Base-by-base conservation (phyloP, 768 basidiomycete genomes). In the Lactarius sanguifluus region DNA sequence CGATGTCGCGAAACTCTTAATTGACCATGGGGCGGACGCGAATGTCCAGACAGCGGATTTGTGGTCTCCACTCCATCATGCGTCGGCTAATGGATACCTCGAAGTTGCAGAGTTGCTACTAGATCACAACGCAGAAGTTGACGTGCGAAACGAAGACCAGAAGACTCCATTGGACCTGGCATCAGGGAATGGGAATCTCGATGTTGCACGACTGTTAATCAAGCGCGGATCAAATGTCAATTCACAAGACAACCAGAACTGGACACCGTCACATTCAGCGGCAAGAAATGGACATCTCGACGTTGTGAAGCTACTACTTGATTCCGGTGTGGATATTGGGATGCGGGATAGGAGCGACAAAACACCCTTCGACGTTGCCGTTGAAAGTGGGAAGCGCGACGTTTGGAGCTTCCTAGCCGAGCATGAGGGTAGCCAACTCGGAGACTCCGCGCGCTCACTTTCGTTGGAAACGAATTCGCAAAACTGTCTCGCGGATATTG, bases 201-300 rank as follows among this genome's bases (percentile, higher is more conserved):
- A 56, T 3, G 55, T 56, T n/a, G 30, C 30, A 5, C 55, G 55
- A 16, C 10, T 56, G 30, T n/a, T 56, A 56, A 34, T 56, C 55
- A n/a, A 34, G 18, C 2, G 10, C 20, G 55, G 30, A 9, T 30
- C 55, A n/a, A 34, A 56, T 56, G 9, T 56, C 30, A 34, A 34
- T 56, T 8, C 30, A 18, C 55, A 34, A 18, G 55, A 56, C 30
- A 34, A 20, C n/a, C 15, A 30, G 3, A 28, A 30, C 13, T 32
- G 55, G 55, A 56, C 55, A 10, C 55, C 55, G 30, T 56, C 32
- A 12, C 55, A 56, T n/a, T 18, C 55, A 34, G 55, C 55, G 4
- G 32, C 55, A 56, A 3, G 10, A 3, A 34, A 16, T 10, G 55
- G 55, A 9, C 55, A 56, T n/a, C 55, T 56, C 55, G 28, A 32